These are phyloP conservation scores for Talaromyces borbonicus DNA, from an alignment of 495 filamentous ascomycete genomes.

Conservation along the genomic window DNA sequence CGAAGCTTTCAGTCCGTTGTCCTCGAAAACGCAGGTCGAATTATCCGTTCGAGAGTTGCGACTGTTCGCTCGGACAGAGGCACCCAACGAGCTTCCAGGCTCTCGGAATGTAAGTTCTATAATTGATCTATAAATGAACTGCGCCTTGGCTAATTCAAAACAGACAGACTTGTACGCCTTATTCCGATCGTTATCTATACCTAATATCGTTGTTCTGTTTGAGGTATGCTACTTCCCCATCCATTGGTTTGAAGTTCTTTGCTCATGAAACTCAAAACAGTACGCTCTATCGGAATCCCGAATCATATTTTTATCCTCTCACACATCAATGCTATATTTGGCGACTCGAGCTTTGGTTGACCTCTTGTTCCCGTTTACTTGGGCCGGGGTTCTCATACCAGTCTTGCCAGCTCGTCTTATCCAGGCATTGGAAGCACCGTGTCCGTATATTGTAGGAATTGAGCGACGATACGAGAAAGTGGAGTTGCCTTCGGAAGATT, in stretches of 20 bases:
- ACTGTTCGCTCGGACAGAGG: slow-evolving; percentile 87
- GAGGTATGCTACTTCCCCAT: slow-evolving; percentile 41
- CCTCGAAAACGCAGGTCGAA: slow-evolving; percentile 93
- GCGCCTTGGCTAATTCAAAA: slow-evolving; percentile 15
- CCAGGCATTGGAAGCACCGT: slow-evolving; percentile 86
- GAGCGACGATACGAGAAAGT: slow-evolving; percentile 88
- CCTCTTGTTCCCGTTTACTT: slow-evolving; percentile 82
- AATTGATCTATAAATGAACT: neutral
- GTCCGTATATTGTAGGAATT: slow-evolving; percentile 93
- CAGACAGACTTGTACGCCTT: slow-evolving; percentile 84
- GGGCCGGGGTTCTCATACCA: slow-evolving; percentile 89
- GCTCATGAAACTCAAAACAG: slow-evolving; percentile 16
- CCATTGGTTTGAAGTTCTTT: neutral
- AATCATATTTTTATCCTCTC: slow-evolving; percentile 91
- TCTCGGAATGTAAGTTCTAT: slow-evolving; percentile 54
- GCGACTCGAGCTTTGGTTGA: slow-evolving; percentile 74
- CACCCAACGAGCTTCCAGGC: slow-evolving; percentile 85
- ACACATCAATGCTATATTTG: slow-evolving; percentile 92
- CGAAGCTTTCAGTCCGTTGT: slow-evolving; percentile 82
- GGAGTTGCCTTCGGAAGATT: slow-evolving; percentile 92
- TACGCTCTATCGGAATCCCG: slow-evolving; percentile 88
- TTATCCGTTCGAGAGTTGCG: slow-evolving; percentile 82
- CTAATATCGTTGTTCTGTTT: slow-evolving; percentile 84
- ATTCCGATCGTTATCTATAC: slow-evolving; percentile 78
- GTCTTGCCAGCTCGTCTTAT: slow-evolving; percentile 80